Evolutionary conservation across 1,284 basidiomycete species (phyloP), one percentile per base, ranked within the genome.

Genomic region (Austropuccinia psidii): DNA sequence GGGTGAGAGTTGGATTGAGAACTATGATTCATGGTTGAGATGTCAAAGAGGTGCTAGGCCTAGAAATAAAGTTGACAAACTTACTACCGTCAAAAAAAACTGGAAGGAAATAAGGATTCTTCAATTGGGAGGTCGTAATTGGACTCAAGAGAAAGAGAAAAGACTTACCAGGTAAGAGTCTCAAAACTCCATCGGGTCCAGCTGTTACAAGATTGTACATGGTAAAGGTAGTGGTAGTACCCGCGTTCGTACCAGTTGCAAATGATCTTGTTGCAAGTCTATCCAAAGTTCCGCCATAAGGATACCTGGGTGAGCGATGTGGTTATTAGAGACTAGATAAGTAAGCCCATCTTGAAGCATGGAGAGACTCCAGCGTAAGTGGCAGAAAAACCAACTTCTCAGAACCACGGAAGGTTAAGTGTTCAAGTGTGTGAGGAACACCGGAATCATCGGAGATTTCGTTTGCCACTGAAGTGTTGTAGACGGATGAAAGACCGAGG

Each of bases 161-260:
- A 17, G 13, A n/a, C 78, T 50, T 47, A 80, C 80, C 77, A 4
- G 95, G 95, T 21, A 98, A 84, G 75, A 98, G 86, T 78, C 94
- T 90, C 47, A 98, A 84, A 80, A 99, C 98, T 2, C 96, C 96
- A 79, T 96, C 90, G 75, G 90, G 88, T 75, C 96, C 96, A n/a
- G 96, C 96, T 2, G 95, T 98, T n/a, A 90, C 90, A 76, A 96
- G 89, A 0, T 94, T 98, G 81, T 98, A 98, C 8, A 91, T 91
- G 5, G 67, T 81, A 75, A 80, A 78, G 68, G 84, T 84, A 74
- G 83, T 84, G 5, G 83, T 83, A 11, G 84, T 85, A 85, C 85
- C 85, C 0, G 86, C 86, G 76, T 86, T 86, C 6, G 95, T 98
- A 35, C 79, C 78, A 57, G 92, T 89, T 11, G 93, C 93, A 80